Evolutionary conservation across 1,284 basidiomycete species (phyloP).

Genomic region (Heterobasidion irregulare): DNA sequence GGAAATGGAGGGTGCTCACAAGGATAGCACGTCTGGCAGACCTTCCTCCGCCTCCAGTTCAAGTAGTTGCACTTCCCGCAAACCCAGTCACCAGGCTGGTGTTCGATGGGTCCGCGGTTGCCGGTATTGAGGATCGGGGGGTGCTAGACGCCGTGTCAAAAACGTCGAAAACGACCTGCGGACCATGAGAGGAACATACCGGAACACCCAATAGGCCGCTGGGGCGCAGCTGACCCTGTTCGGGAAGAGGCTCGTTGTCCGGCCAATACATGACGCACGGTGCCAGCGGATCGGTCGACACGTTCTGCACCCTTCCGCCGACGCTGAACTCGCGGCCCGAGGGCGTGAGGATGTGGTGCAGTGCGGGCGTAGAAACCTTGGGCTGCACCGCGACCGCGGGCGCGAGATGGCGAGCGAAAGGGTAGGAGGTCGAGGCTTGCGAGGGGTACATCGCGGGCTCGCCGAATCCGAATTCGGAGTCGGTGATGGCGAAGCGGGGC

Average conservation of each 20-base stretch:
- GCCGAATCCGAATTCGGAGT: not conserved
- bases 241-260: constrained; percentile 73
- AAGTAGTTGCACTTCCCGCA: constrained; percentile 78
- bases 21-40: constrained; percentile 83
- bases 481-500: constrained; percentile 23
- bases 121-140: constrained; percentile 86
- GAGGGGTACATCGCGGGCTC: not conserved
- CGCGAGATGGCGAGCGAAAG: not conserved
- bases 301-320: constrained; percentile 69
- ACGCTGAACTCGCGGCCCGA: constrained; percentile 65
- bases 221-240: constrained; percentile 68
- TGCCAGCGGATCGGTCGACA: constrained; percentile 57
- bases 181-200: constrained; percentile 28
- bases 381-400: constrained; percentile 21
- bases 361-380: constrained; percentile 26
- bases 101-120: constrained; percentile 76
- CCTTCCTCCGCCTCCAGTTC: constrained; percentile 81
- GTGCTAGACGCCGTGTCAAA: constrained; percentile 32
- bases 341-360: constrained; percentile 43
- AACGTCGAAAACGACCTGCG: not conserved
- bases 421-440: not conserved
- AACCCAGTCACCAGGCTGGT: constrained; percentile 89
- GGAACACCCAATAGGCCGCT: constrained; percentile 39
- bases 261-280: constrained; percentile 84
- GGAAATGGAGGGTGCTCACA: constrained; percentile 37